Conservation (phyloP, 768 basidiomycete genomes). For the Hygrophoropsis aurantiaca region DNA sequence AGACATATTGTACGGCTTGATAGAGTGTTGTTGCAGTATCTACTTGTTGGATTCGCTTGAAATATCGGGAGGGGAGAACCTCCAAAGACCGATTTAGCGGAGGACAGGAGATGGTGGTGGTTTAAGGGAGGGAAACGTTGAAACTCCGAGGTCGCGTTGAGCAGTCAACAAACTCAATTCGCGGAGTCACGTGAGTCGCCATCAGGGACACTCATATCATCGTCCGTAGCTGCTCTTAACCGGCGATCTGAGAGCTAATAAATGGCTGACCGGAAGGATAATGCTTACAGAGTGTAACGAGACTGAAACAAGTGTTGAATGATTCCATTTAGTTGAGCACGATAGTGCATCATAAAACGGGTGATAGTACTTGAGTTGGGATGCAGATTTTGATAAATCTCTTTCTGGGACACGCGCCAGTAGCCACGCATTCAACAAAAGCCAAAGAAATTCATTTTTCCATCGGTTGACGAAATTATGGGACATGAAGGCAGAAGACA, state of each 20-base stretch:
- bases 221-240: slow-evolving; percentile 10
- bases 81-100: slow-evolving; percentile 17
- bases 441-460: slow-evolving; percentile 24
- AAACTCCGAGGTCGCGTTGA: slow-evolving; percentile 41
- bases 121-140: slow-evolving; percentile 40
- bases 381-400: slow-evolving; percentile 3
- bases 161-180: slow-evolving; percentile 42
- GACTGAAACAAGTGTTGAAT: slow-evolving; percentile 14
- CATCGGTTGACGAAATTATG: slow-evolving; percentile 28
- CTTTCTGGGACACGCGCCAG: slow-evolving; percentile 6
- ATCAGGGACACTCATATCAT: slow-evolving; percentile 30
- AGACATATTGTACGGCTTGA: slow-evolving; percentile 25
- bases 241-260: slow-evolving; percentile 12
- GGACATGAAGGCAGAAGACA: slow-evolving; percentile 24
- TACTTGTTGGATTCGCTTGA: slow-evolving; percentile 16
- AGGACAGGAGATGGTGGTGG: slow-evolving; percentile 46
- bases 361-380: not conserved
- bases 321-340: slow-evolving; percentile 12
- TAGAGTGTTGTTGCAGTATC: slow-evolving; percentile 6
- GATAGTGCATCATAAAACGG: not conserved
- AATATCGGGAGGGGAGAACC: slow-evolving; percentile 12
- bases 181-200: slow-evolving; percentile 35
- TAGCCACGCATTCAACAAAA: slow-evolving; percentile 13
- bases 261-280: slow-evolving; percentile 10
- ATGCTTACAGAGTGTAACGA: not conserved